A percentile compares a stretch with the other conserved stretches of the same genome.
Conservation (phyloP, 331 rosid genomes). For the Cydonia oblonga region DNA sequence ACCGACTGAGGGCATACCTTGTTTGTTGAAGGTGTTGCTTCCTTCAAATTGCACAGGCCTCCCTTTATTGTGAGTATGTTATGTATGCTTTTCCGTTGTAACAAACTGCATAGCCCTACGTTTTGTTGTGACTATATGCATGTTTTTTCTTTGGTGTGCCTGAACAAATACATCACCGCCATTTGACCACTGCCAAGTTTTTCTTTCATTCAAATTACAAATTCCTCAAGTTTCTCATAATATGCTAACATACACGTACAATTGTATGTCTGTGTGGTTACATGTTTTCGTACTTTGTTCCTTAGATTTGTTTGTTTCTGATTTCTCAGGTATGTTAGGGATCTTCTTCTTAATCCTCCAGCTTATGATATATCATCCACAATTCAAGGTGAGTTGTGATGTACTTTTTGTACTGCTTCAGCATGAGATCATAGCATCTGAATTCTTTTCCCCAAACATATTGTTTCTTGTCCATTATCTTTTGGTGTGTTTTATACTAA, state of each 20-base stretch:
- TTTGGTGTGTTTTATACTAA: not conserved
- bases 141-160: not conserved
- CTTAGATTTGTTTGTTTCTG: not conserved
- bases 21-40: constrained; percentile 79
- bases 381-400: constrained; percentile 63
- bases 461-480: not conserved
- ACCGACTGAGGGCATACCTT: constrained; percentile 90
- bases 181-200: not conserved
- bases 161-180: not conserved
- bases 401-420: not conserved
- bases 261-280: not conserved
- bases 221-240: not conserved
- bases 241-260: not conserved
- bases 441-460: not conserved
- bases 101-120: too few relatives aligned
- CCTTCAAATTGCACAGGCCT: constrained; percentile 70
- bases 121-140: too few relatives aligned
- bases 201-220: not conserved
- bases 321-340: constrained; percentile 58
- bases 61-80: constrained; percentile 58
- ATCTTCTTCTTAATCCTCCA: constrained; percentile 96
- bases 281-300: not conserved
- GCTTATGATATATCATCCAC: constrained; percentile 69
- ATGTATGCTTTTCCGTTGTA: not conserved
- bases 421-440: not conserved